Conservation (phyloP, 352 stramenopile species). For the Phytophthora pluvialis region DNA sequence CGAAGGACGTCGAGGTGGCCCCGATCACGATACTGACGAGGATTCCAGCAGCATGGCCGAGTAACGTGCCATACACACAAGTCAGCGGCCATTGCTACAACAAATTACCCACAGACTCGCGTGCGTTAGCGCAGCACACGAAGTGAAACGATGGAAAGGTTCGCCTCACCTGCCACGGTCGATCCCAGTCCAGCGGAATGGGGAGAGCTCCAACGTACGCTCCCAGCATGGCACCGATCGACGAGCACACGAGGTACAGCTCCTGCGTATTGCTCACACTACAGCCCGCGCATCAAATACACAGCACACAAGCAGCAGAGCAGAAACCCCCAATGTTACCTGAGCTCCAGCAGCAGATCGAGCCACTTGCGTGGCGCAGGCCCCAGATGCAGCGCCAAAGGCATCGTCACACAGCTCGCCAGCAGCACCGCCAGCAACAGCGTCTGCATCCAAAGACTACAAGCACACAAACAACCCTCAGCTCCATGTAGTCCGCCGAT, state of each 20-base stretch:
- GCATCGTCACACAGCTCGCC: conserved; percentile 52
- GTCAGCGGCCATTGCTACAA: conserved; percentile 86
- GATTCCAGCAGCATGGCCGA: conserved; percentile 55
- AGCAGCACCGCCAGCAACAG: conserved; percentile 67
- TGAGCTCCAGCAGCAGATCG: conserved; percentile 59
- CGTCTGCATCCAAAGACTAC: conserved; percentile 70
- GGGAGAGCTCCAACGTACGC: conserved; percentile 78
- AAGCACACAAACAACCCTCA: neutral
- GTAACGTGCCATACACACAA: conserved; percentile 76
- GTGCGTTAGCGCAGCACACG: too few relatives aligned
- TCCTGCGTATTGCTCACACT: conserved; percentile 56
- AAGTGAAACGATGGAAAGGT: neutral
- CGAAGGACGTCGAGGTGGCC: conserved; percentile 12
- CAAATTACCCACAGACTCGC: neutral
- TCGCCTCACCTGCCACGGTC: conserved; percentile 80
- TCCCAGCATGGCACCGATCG: conserved; percentile 65
- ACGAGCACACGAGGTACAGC: conserved; percentile 55
- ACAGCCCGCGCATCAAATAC: neutral
- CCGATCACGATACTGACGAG: conserved; percentile 29
- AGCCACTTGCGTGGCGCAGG: conserved; percentile 48
- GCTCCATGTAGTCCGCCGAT: neutral
- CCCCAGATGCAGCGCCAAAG: conserved; percentile 51
- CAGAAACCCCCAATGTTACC: conserved; percentile 29
- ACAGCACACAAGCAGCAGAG: conserved; percentile 1
- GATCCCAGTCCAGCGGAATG: conserved; percentile 89